Conservation (phyloP, 768 basidiomycete species). For the Holtermannia corniformis region DNA sequence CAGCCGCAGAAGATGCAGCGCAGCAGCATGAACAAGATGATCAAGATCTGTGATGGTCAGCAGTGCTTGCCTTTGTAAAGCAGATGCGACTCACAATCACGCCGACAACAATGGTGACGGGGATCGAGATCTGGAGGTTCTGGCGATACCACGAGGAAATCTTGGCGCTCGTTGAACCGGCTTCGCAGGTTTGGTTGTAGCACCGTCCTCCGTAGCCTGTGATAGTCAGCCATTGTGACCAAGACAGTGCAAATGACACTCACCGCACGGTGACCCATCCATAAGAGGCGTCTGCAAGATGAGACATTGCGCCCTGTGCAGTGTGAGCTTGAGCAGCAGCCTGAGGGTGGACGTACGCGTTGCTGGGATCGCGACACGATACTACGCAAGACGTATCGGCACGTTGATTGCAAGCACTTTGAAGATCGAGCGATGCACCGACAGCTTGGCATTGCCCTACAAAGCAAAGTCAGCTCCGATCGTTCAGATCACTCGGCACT, state of each 20-base stretch:
- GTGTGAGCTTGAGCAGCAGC: no score
- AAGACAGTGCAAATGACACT: slow-evolving; percentile 26
- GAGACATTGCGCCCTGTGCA: slow-evolving; percentile 51
- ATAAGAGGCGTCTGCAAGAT: slow-evolving; percentile 60
- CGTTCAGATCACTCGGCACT: slow-evolving; percentile 32
- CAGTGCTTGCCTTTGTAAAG: neutral
- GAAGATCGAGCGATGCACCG: slow-evolving; percentile 62
- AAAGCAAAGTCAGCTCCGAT: slow-evolving; percentile 6
- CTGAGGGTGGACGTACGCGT: slow-evolving; percentile 25
- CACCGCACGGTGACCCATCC: slow-evolving; percentile 77
- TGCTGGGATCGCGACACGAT: slow-evolving; percentile 64
- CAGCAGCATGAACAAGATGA: slow-evolving; percentile 20
- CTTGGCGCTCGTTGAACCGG: slow-evolving; percentile 53
- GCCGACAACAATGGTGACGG: slow-evolving; percentile 35
- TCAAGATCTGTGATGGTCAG: slow-evolving; percentile 15
- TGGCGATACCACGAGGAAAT: slow-evolving; percentile 65
- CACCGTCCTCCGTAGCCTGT: slow-evolving; percentile 68
- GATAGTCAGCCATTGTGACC: slow-evolving; percentile 3
- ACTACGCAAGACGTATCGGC: slow-evolving; percentile 64
- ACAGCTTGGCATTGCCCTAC: slow-evolving; percentile 66
- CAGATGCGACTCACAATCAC: slow-evolving; percentile 28
- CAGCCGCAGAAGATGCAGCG: slow-evolving; percentile 25
- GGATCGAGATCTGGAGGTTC: slow-evolving; percentile 49
- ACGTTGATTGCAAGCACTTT: slow-evolving; percentile 55
- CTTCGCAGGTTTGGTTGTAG: slow-evolving; percentile 52